A percentile compares a stretch with the other conserved stretches of the same genome.
Conservation (phyloP, 495 filamentous ascomycete genomes). For the Penicillium salamii region DNA sequence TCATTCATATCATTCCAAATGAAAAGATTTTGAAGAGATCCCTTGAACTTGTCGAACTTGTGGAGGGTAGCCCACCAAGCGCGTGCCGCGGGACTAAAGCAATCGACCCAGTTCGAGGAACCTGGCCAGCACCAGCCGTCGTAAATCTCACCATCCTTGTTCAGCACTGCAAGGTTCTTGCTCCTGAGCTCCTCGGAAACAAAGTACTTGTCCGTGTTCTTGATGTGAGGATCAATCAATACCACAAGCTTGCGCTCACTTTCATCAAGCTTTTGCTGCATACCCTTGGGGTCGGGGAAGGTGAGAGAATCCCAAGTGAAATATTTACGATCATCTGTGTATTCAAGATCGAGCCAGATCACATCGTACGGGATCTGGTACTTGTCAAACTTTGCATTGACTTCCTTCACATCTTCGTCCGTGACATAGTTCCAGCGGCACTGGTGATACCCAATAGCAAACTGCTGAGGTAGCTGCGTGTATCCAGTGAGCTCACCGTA, state of each 20-base stretch:
- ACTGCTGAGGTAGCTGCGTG: constrained; percentile 84
- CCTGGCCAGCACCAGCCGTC: constrained; percentile 99
- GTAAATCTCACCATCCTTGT: constrained; percentile 85
- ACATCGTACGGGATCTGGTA: constrained; percentile 94
- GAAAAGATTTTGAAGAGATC: constrained; percentile 76
- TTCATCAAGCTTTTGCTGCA: constrained; percentile 80
- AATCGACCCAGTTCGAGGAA: constrained; percentile 91
- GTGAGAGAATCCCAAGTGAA: constrained; percentile 91
- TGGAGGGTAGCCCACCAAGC: constrained; percentile 89
- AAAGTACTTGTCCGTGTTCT: constrained; percentile 76
- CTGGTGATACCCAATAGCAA: constrained; percentile 91
- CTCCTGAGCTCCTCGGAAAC: constrained; percentile 78
- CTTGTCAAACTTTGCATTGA: constrained; percentile 94
- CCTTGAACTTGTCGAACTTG: constrained; percentile 82
- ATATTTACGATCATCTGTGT: constrained; percentile 93
- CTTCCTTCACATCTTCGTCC: constrained; percentile 93
- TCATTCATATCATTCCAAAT: constrained; percentile 99
- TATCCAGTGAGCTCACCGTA: constrained; percentile 95
- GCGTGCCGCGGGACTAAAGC: constrained; percentile 82
- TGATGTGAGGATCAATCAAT: constrained; percentile 97
- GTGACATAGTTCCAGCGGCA: constrained; percentile 99
- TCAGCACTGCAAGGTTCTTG: constrained; percentile 76
- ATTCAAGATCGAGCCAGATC: constrained; percentile 98
- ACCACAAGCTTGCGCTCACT: constrained; percentile 87
- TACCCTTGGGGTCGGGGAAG: constrained; percentile 80